These are phyloP conservation scores for Wickerhamiella cacticola DNA, from an alignment of 805 yeast species.

Conservation along the genomic window DNA sequence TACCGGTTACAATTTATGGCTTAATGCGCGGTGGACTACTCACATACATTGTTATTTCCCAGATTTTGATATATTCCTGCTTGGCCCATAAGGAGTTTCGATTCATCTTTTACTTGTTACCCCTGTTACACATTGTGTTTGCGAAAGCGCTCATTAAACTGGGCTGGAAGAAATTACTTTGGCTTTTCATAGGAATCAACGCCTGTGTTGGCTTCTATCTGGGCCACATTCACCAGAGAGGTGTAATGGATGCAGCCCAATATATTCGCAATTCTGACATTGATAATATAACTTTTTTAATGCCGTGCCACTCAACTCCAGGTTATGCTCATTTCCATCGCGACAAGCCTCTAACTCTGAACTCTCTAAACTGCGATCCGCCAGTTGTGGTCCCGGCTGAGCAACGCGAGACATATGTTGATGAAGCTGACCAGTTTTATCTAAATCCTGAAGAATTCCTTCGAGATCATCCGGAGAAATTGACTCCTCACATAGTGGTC, in stretches of 20 bases:
- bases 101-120: conserved; percentile 75
- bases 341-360: conserved; percentile 31
- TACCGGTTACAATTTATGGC: conserved; percentile 35
- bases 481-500: conserved; percentile 39
- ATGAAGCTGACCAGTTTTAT: conserved; percentile 79
- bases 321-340: conserved; percentile 78
- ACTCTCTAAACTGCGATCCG: conserved; percentile 90
- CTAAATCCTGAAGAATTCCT: conserved; percentile 51
- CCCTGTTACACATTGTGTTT: conserved; percentile 46
- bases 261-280: conserved; percentile 37
- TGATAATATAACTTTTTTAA: conserved; percentile 60
- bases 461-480: conserved; percentile 33
- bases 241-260: conserved; percentile 59
- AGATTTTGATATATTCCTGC: conserved; percentile 45
- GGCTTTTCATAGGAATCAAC: conserved; percentile 30
- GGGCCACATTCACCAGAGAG: conserved; percentile 69
- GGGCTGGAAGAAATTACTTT: conserved; percentile 12
- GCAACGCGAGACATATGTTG: conserved; percentile 45
- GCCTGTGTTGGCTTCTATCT: conserved; percentile 38
- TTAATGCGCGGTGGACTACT: not conserved
- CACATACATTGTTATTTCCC: conserved; percentile 28
- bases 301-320: conserved; percentile 97
- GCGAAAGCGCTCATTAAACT: conserved; percentile 31
- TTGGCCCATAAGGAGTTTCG: conserved; percentile 84
- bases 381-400: conserved; percentile 37